Evolutionary conservation across 306 rosid genomes (phyloP).

Genomic region (Lablab purpureus): DNA sequence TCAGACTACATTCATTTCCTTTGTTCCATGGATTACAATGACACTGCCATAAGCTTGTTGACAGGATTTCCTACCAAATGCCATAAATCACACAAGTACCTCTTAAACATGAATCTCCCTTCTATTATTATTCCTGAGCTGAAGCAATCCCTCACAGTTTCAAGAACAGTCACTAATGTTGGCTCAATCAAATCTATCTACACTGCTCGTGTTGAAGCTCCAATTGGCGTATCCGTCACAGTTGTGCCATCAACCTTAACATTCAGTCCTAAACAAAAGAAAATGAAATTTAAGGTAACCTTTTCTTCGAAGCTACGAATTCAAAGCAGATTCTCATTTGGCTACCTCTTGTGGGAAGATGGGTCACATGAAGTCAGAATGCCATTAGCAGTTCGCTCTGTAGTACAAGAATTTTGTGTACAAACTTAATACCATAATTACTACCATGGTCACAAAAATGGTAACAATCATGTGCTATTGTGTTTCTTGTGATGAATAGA

Average conservation of each 20-base stretch:
- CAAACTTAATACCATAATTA: conserved; percentile 38
- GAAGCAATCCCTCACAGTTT: conserved; percentile 47
- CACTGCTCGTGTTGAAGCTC: conserved; percentile 53
- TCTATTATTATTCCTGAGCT: conserved; percentile 66
- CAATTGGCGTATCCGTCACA: conserved; percentile 51
- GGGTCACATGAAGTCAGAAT: conserved; percentile 60
- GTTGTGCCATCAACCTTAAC: conserved; percentile 55
- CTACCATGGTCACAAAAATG: conserved; percentile 5
- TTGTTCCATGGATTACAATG: conserved; percentile 72
- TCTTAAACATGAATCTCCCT: conserved; percentile 62
- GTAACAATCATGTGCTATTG: neutral
- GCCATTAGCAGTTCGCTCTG: conserved; percentile 56
- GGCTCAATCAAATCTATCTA: conserved; percentile 59
- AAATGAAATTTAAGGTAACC: conserved; percentile 55
- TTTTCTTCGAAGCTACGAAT: conserved; percentile 51
- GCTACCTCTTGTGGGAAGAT: conserved; percentile 69
- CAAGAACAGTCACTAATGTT: conserved; percentile 69
- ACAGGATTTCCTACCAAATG: conserved; percentile 48
- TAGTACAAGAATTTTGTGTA: conserved; percentile 50
- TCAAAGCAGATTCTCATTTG: conserved; percentile 65
- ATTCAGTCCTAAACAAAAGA: conserved; percentile 50
- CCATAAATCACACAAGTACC: conserved; percentile 43
- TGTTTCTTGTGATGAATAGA: too few species aligned
- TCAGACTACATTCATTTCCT: conserved; percentile 61
- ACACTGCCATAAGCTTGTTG: conserved; percentile 56